These are phyloP conservation scores for Colletotrichum melonis DNA, from an alignment of 2,329 filamentous ascomycete genomes.

Conservation along the genomic window DNA sequence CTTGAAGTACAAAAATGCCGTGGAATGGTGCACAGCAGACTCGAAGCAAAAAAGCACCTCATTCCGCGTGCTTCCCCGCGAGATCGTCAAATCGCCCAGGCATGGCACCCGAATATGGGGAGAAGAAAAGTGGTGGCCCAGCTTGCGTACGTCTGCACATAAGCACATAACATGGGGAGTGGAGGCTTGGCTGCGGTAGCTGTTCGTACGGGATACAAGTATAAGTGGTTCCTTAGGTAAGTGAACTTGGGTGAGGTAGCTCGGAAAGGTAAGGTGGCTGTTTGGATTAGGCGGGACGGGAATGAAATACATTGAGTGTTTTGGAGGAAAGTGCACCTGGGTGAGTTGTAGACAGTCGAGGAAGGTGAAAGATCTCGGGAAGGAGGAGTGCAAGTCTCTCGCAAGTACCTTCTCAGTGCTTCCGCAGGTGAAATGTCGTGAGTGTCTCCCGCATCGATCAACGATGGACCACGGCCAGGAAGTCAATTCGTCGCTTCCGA, in stretches of 20 bases:
- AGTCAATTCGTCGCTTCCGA: conserved; percentile 28
- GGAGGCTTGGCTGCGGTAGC: not conserved
- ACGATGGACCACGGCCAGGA: conserved; percentile 27
- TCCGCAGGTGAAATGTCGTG: too few species aligned
- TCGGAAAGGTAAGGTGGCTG: not conserved
- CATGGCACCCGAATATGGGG: not conserved
- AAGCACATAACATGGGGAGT: not conserved
- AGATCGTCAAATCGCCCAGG: conserved; percentile 8
- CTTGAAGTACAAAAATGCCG: not conserved
- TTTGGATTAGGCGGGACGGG: not conserved
- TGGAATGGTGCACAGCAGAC: conserved; percentile 9
- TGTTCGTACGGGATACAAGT: not conserved
- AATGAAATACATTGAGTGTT: not conserved
- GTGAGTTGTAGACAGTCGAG: not conserved
- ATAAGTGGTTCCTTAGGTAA: not conserved
- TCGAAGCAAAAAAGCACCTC: not conserved
- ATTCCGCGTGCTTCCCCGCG: conserved; percentile 7
- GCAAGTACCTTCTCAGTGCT: not conserved
- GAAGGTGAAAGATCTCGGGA: not conserved
- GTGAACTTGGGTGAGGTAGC: too few species aligned
- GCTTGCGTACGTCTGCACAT: not conserved
- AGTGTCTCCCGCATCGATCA: conserved; percentile 22
- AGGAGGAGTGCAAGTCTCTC: not conserved
- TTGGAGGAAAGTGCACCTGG: not conserved
- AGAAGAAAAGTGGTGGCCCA: not conserved